Conservation (phyloP, 768 basidiomycete species). For the Daedaleopsis sinensis region DNA sequence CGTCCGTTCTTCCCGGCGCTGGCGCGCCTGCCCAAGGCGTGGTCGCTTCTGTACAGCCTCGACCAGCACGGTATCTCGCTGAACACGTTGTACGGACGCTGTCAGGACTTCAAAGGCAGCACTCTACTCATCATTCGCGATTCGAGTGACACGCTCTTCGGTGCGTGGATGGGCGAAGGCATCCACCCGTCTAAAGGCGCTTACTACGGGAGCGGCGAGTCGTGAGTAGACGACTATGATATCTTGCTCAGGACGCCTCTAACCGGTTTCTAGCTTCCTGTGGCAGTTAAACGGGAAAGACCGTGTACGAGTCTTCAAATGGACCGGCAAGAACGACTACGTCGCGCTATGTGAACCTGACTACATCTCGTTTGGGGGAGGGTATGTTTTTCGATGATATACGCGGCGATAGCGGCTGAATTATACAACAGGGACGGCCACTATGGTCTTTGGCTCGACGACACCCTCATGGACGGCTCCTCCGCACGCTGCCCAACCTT, state of each 20-base stretch:
- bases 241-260: background rate
- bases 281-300: constrained; percentile 59
- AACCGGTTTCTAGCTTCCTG: constrained; percentile 62
- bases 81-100: constrained; percentile 79
- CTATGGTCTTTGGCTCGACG: constrained; percentile 89
- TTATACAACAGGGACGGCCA: constrained; percentile 18
- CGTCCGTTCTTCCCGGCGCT: constrained; percentile 75
- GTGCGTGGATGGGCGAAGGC: constrained; percentile 82
- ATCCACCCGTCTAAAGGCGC: constrained; percentile 58
- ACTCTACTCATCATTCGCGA: constrained; percentile 72
- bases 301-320: constrained; percentile 65
- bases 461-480: constrained; percentile 78
- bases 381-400: constrained; percentile 46
- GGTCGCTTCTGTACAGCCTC: constrained; percentile 85
- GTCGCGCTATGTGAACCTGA: constrained; percentile 82
- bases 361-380: constrained; percentile 89
- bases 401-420: background rate
- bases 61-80: constrained; percentile 96
- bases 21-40: constrained; percentile 65
- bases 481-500: constrained; percentile 87
- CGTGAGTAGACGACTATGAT: constrained; percentile 45
- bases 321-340: constrained; percentile 91
- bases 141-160: constrained; percentile 67
- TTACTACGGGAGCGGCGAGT: constrained; percentile 91
- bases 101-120: constrained; percentile 48